Evolutionary conservation across 768 basidiomycete species (phyloP), one percentile per base, ranked within the genome.

Genomic region (Grammothele lineata): DNA sequence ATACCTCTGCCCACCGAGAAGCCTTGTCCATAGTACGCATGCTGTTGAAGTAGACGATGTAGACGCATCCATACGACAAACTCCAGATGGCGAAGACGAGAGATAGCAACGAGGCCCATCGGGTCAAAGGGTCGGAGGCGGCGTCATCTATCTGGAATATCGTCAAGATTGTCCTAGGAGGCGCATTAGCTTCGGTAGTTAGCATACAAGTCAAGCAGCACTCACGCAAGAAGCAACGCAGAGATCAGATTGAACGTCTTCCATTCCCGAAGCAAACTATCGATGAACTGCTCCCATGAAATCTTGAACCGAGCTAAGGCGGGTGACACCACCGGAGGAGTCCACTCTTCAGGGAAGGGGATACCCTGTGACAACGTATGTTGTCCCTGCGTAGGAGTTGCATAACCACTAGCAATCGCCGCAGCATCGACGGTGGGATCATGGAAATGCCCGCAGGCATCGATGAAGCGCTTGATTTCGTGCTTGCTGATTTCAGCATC

Each of bases 401-500:
- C 52, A n/a, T 44, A 49, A 3, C 47, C 54, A 9, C 39, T 47
- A 2, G 38, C 44, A 35, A 50, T 46, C 2, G 44, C 35, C 35
- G 18, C 47, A 17, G 46, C 47, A 17, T 49, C 52, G 18, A 48
- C 44, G 5, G 47, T 25, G 7, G 48, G 49, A 8, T 47, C 50
- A 34, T 39, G 40, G 30, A 48, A 50, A 22, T 42, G 35, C 2
- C 54, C 37, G 33, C 60, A 61, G 4, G 63, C 60, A 17, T 65
- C 67, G 23, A 72, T 68, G 44, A 74, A 62, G 5, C 66, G 61
- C 47, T 69, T 65, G 3, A 91, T 76, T 57, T 91, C 88, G 8
- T 81, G 85, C 50, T 73, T 74, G 58, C 85, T 86, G 41, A 91
- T 75, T 44, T 90, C 82, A 2, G 87, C 87, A 47, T 87, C 85